These are phyloP conservation scores for Mycena venus DNA, from an alignment of 768 basidiomycete species.

Conservation along the genomic window DNA sequence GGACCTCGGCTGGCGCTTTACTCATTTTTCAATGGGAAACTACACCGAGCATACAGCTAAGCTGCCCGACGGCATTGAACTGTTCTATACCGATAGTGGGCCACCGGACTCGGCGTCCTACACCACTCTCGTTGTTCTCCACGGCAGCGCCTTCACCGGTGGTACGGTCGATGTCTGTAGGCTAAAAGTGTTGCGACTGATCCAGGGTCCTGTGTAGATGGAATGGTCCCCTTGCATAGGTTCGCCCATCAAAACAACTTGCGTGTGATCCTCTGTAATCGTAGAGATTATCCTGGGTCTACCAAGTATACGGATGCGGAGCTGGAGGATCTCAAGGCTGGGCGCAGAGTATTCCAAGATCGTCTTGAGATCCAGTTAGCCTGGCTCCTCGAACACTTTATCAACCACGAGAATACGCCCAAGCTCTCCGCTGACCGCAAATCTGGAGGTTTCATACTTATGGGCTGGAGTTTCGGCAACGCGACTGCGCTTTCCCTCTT, in stretches of 20 bases:
- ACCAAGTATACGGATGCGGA: constrained; percentile 38
- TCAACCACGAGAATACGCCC: constrained; percentile 34
- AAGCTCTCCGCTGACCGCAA: constrained; percentile 20
- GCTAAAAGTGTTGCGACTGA: not conserved
- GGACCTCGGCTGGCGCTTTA: not conserved
- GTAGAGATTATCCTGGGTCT: constrained; percentile 39
- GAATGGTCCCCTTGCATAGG: constrained; percentile 20
- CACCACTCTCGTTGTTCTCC: constrained; percentile 38
- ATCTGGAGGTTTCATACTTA: constrained; percentile 50
- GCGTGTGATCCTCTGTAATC: constrained; percentile 36
- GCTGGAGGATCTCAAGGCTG: constrained; percentile 30
- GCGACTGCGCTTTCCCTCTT: constrained; percentile 47
- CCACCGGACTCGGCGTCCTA: constrained; percentile 20
- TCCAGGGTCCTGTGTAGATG: constrained; percentile 34
- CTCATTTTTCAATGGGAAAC: not conserved
- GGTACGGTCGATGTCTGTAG: not conserved
- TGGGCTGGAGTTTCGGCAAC: constrained; percentile 57
- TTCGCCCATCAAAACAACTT: constrained; percentile 31
- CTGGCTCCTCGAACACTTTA: constrained; percentile 33
- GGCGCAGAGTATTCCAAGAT: constrained; percentile 27
- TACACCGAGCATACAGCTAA: constrained; percentile 4
- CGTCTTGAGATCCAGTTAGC: constrained; percentile 34
- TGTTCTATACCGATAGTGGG: not conserved
- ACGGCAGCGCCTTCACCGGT: constrained; percentile 37
- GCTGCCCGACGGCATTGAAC: not conserved